These are phyloP conservation scores for Tolypocladium guangdongense DNA, from an alignment of 2,329 filamentous ascomycete genomes.

Conservation along the genomic window DNA sequence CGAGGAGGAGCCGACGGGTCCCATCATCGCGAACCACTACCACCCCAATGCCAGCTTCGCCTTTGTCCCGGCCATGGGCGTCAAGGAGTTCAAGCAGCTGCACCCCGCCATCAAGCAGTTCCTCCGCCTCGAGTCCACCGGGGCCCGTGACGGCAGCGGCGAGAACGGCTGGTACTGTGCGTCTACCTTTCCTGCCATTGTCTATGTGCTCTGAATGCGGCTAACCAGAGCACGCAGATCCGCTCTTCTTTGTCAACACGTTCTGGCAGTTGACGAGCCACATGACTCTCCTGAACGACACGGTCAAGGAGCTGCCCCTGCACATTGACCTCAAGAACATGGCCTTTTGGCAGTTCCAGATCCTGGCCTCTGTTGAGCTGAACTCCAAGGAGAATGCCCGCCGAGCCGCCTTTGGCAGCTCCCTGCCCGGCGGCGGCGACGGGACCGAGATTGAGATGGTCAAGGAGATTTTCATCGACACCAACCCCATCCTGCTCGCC, in stretches of 20 bases:
- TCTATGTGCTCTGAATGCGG: neutral
- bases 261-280: slow-evolving; percentile 94
- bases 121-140: slow-evolving; percentile 67
- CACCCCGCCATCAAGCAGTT: slow-evolving; percentile 69
- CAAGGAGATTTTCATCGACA: slow-evolving; percentile 90
- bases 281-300: slow-evolving; percentile 87
- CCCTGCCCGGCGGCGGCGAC: slow-evolving; percentile 68
- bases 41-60: slow-evolving; percentile 90
- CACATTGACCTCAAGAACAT: slow-evolving; percentile 77
- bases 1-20: slow-evolving; percentile 47
- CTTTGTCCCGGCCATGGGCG: slow-evolving; percentile 70
- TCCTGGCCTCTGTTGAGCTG: slow-evolving; percentile 76
- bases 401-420: slow-evolving; percentile 63
- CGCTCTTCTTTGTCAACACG: slow-evolving; percentile 83
- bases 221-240: slow-evolving; percentile 33
- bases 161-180: slow-evolving; percentile 82
- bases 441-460: slow-evolving; percentile 94
- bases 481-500: slow-evolving; percentile 79
- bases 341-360: slow-evolving; percentile 78
- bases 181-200: slow-evolving; percentile 10
- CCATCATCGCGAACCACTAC: slow-evolving; percentile 77
- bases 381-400: slow-evolving; percentile 74
- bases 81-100: slow-evolving; percentile 53
- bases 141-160: slow-evolving; percentile 71
- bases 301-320: slow-evolving; percentile 69